Evolutionary conservation across 768 basidiomycete species (phyloP).

Genomic region (Lyophyllum decastes): DNA sequence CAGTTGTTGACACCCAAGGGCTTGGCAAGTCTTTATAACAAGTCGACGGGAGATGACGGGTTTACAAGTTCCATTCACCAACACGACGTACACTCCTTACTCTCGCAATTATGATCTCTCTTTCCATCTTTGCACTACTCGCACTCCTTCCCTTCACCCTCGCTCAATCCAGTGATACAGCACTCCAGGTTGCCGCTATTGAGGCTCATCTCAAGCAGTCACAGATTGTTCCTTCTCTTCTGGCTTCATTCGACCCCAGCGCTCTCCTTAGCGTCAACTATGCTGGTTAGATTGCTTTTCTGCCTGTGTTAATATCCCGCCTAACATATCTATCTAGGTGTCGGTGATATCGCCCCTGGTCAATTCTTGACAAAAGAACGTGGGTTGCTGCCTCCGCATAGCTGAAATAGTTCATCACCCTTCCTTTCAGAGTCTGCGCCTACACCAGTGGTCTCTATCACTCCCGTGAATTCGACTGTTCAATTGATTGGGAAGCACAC

Average conservation of each 20-base stretch:
- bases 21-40: slow-evolving; percentile 1
- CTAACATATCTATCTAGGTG: slow-evolving; percentile 27
- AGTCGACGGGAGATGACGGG: not conserved
- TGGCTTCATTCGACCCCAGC: slow-evolving; percentile 60
- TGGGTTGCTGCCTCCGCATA: slow-evolving; percentile 32
- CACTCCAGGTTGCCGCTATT: slow-evolving; percentile 54
- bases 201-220: slow-evolving; percentile 69
- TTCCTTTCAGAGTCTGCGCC: slow-evolving; percentile 51
- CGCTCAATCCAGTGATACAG: slow-evolving; percentile 46
- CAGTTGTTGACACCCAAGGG: not conserved
- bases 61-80: not conserved
- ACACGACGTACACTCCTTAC: slow-evolving; percentile 18
- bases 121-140: slow-evolving; percentile 34
- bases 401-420: not conserved
- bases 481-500: slow-evolving; percentile 57
- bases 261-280: slow-evolving; percentile 59
- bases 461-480: slow-evolving; percentile 48
- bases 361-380: slow-evolving; percentile 57
- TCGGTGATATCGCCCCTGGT: slow-evolving; percentile 56
- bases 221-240: slow-evolving; percentile 60
- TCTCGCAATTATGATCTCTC: slow-evolving; percentile 30
- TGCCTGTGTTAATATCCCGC: not conserved
- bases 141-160: slow-evolving; percentile 41
- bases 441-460: slow-evolving; percentile 54
- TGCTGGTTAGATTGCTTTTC: slow-evolving; percentile 27